Evolutionary conservation across 306 rosid species (phyloP).

Genomic region (Lathyrus aphaca): DNA sequence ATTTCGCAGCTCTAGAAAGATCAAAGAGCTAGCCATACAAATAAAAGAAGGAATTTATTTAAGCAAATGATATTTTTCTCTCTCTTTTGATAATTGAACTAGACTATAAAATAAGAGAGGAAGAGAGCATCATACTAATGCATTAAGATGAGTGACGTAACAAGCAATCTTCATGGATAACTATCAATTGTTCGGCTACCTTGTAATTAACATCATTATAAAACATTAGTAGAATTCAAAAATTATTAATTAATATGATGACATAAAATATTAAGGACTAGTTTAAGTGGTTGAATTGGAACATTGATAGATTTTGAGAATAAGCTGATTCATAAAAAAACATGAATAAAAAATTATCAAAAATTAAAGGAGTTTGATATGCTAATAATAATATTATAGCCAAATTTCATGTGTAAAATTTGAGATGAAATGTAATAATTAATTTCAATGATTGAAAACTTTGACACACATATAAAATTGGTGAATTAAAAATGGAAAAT

Average conservation of each 20-base stretch:
- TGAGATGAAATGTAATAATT: background rate
- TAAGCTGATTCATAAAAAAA: too few relatives aligned
- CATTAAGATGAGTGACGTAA: constrained; percentile 22
- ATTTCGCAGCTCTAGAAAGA: background rate
- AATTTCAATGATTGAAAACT: background rate
- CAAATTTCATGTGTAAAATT: background rate
- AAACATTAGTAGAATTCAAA: constrained; percentile 7
- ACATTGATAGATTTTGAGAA: too few relatives aligned
- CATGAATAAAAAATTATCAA: too few relatives aligned
- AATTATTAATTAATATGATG: background rate
- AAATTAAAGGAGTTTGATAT: too few relatives aligned
- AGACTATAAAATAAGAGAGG: background rate
- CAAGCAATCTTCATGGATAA: constrained; percentile 59
- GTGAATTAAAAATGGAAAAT: constrained; percentile 11
- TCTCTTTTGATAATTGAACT: background rate
- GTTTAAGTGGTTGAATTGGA: too few relatives aligned
- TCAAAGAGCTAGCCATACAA: background rate
- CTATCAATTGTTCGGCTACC: constrained; percentile 76
- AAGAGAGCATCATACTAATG: background rate
- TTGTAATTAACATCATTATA: constrained; percentile 32
- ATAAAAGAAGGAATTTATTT: constrained; percentile 1
- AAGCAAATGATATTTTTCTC: background rate
- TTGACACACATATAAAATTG: constrained; percentile 2
- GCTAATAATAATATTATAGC: background rate
- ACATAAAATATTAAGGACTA: background rate